Evolutionary conservation across 148 eudicot species (phyloP), one percentile per base, ranked within the genome.

Genomic region (Amaranthus cruentus): DNA sequence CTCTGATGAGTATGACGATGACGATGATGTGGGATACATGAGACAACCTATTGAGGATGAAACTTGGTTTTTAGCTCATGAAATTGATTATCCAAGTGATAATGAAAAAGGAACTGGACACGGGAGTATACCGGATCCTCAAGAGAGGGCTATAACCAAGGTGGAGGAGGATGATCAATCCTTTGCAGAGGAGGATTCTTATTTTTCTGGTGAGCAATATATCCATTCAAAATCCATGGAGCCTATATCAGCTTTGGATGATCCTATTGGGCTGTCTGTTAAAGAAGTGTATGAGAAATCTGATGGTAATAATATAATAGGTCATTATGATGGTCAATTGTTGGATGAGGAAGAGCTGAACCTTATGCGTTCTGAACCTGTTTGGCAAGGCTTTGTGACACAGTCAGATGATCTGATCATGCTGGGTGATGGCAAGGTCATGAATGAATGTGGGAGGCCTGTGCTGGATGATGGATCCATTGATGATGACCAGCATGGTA

Each of bases 11-110:
- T 95, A 95, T 75, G 99, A 92, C 8, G 97, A 95, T 54, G 99
- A 95, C 58, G 97, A 95, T 12, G 99, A 95, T 84, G 97, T 92
- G 84, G 99, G 99, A 80, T 95, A 95, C 73, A 95, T 86, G 92
- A 90, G 97, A 80, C 99, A 95, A 81, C 99, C 99, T 78, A 95
- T 95, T 81, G 99, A 95, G 76, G 99, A 95, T 51, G 99, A 95
- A 82, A 82, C 92, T 78, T 95, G 99, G 99, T 95, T 95, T 90
- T 79, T 95, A 70, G 96, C 99, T 68, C 99, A 95, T 87, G 99
- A 95, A 85, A 87, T 95, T 77, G 99, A 95, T 86, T 95, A 95
- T 71, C 96, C 97, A 13, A 95, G 99, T 71, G 99, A 95, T 85
- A 95, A 92, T 77, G 99, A 92, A 79, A 95, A 95, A 81, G 96